A percentile compares a stretch with the other conserved stretches of the same genome.
Evolutionary conservation across 768 basidiomycete genomes (phyloP).

Genomic region (Podaxis sp.): DNA sequence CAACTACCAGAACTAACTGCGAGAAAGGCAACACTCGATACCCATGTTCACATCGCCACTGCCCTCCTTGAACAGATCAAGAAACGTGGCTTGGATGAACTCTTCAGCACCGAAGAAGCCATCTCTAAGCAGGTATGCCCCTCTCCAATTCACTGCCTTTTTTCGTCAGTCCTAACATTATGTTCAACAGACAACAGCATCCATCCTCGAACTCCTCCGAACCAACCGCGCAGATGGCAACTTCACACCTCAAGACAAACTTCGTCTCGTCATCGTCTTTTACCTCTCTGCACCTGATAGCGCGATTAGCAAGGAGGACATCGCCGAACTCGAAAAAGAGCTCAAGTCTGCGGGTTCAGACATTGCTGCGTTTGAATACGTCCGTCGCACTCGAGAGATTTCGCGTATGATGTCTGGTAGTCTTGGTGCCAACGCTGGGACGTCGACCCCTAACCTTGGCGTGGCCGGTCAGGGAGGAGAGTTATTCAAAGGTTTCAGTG

Average conservation of each 20-base stretch:
- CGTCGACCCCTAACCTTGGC: conserved; percentile 62
- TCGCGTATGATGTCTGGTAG: conserved; percentile 83
- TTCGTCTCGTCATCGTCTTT: conserved; percentile 93
- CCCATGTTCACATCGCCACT: conserved; percentile 99
- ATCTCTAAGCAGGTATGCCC: conserved; percentile 74
- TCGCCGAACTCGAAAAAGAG: conserved; percentile 84
- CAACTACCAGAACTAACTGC: conserved; percentile 96
- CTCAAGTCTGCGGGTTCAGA: conserved; percentile 82
- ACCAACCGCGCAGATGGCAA: conserved; percentile 60
- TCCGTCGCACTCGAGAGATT: conserved; percentile 88
- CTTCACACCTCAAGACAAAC: conserved; percentile 79
- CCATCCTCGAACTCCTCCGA: conserved; percentile 87
- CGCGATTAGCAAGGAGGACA: conserved; percentile 81
- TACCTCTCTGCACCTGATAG: conserved; percentile 87
- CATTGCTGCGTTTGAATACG: conserved; percentile 84
- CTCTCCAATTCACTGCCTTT: background rate
- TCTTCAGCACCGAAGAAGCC: conserved; percentile 96
- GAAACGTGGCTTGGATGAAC: conserved; percentile 88
- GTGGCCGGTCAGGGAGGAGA: conserved; percentile 74
- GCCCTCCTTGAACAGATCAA: conserved; percentile 95
- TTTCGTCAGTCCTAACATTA: background rate
- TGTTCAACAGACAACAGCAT: conserved; percentile 57
- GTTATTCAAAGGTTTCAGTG: conserved; percentile 91
- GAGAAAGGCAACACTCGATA: conserved; percentile 93
- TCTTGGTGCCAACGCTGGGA: conserved; percentile 9